Evolutionary conservation across 2,329 filamentous ascomycete genomes (phyloP).

Genomic region (Fusarium sp.): DNA sequence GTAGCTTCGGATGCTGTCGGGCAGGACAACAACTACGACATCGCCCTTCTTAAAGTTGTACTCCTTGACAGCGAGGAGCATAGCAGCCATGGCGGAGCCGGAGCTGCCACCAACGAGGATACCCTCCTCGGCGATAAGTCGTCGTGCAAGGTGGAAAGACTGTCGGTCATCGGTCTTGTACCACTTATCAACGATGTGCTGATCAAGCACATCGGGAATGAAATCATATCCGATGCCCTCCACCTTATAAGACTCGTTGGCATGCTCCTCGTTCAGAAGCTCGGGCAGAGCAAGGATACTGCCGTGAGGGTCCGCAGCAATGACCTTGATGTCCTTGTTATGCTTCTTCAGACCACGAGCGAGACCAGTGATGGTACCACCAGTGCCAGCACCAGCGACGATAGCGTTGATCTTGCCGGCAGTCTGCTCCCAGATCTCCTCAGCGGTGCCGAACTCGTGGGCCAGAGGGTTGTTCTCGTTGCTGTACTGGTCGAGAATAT

Average conservation of each 20-base stretch:
- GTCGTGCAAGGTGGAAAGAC: constrained; percentile 88
- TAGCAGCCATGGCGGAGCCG: constrained; percentile 88
- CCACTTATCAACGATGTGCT: constrained; percentile 85
- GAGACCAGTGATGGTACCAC: constrained; percentile 92
- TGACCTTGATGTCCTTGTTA: constrained; percentile 83
- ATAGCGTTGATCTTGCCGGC: constrained; percentile 82
- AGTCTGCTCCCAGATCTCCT: constrained; percentile 96
- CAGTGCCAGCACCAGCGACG: constrained; percentile 92
- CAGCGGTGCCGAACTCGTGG: constrained; percentile 92
- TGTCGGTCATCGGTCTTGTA: constrained; percentile 97
- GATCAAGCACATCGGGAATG: constrained; percentile 91
- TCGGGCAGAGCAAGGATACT: constrained; percentile 89
- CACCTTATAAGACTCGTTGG: constrained; percentile 92
- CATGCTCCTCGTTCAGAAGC: constrained; percentile 78
- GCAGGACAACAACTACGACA: constrained; percentile 88
- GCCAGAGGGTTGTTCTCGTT: constrained; percentile 92
- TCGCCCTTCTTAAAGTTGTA: constrained; percentile 82
- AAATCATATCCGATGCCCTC: constrained; percentile 99
- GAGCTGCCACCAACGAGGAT: constrained; percentile 93
- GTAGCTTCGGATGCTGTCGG: constrained; percentile 97
- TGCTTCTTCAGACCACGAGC: constrained; percentile 88
- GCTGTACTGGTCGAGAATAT: constrained; percentile 96
- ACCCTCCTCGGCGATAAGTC: constrained; percentile 93
- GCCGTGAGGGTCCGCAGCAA: constrained; percentile 91
- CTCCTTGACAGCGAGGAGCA: constrained; percentile 80